Conservation (phyloP, 495 filamentous ascomycete genomes). For the Neurospora tetraspora region DNA sequence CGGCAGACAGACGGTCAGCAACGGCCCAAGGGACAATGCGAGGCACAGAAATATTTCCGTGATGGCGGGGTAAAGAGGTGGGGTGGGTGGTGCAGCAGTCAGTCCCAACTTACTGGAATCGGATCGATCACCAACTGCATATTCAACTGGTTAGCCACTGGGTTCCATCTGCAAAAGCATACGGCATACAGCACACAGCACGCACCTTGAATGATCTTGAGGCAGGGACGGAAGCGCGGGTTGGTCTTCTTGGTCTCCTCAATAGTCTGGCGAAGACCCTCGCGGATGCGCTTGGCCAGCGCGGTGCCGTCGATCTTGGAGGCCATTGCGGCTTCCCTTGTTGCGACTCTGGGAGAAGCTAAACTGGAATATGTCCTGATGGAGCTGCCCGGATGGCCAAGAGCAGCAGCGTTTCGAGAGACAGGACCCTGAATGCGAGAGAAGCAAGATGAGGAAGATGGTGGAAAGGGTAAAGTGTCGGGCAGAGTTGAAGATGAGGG, state of each 20-base stretch:
- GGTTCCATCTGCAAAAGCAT: not conserved
- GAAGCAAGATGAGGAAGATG: not conserved
- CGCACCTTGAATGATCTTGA: constrained; percentile 89
- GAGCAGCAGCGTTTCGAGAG: not conserved
- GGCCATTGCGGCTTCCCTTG: constrained; percentile 59
- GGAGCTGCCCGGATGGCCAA: not conserved
- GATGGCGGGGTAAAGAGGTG: constrained; percentile 1
- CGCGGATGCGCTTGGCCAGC: constrained; percentile 82
- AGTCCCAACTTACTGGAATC: constrained; percentile 67
- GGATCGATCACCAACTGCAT: constrained; percentile 70
- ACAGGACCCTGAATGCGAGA: not conserved
- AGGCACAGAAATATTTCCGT: not conserved
- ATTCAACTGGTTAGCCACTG: constrained; percentile 5
- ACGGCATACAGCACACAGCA: not conserved
- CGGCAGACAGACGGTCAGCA: constrained; percentile 7
- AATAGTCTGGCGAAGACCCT: constrained; percentile 68
- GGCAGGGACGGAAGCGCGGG: constrained; percentile 73
- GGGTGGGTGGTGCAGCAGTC: not conserved
- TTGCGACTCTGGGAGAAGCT: constrained; percentile 45
- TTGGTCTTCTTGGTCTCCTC: constrained; percentile 68
- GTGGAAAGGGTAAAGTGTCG: not conserved
- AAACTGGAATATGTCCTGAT: constrained; percentile 31
- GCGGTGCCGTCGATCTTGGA: constrained; percentile 92
- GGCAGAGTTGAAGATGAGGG: not conserved
- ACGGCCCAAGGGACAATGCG: constrained; percentile 13